These are phyloP conservation scores for Podosphaera fusca DNA, from an alignment of 2,329 filamentous ascomycete species.

Conservation along the genomic window DNA sequence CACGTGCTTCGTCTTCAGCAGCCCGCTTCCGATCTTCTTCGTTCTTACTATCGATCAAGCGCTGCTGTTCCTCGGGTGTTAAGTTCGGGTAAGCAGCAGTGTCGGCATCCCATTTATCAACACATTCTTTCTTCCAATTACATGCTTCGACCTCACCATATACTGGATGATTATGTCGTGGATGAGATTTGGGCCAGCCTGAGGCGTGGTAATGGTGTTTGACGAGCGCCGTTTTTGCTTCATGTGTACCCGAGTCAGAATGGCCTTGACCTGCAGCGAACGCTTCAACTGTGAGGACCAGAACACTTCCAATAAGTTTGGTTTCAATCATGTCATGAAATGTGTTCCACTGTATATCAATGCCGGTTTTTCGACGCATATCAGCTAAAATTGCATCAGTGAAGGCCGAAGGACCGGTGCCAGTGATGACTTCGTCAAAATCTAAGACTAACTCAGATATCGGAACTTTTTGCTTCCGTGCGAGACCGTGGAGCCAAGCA, in stretches of 20 bases:
- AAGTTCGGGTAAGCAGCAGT: conserved; percentile 35
- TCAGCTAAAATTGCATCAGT: conserved; percentile 39
- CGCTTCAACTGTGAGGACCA: conserved; percentile 47
- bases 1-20: background rate
- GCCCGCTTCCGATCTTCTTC: conserved; percentile 3
- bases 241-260: conserved; percentile 48
- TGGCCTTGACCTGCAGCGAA: conserved; percentile 54
- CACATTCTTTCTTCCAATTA: conserved; percentile 44
- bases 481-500: conserved; percentile 36
- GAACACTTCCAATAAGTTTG: conserved; percentile 36
- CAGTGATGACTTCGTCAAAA: conserved; percentile 49
- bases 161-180: conserved; percentile 41
- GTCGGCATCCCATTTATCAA: conserved; percentile 41
- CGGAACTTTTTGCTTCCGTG: conserved; percentile 31
- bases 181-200: conserved; percentile 44
- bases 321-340: conserved; percentile 46
- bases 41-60: conserved; percentile 13
- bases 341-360: conserved; percentile 32
- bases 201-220: conserved; percentile 58
- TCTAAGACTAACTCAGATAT: conserved; percentile 40
- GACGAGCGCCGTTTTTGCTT: conserved; percentile 39
- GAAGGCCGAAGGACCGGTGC: conserved; percentile 50
- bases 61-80: conserved; percentile 33
- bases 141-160: conserved; percentile 49
- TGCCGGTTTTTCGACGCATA: conserved; percentile 28